Base-by-base conservation (phyloP, 495 filamentous ascomycete genomes). In the Penicillium cataractarum region DNA sequence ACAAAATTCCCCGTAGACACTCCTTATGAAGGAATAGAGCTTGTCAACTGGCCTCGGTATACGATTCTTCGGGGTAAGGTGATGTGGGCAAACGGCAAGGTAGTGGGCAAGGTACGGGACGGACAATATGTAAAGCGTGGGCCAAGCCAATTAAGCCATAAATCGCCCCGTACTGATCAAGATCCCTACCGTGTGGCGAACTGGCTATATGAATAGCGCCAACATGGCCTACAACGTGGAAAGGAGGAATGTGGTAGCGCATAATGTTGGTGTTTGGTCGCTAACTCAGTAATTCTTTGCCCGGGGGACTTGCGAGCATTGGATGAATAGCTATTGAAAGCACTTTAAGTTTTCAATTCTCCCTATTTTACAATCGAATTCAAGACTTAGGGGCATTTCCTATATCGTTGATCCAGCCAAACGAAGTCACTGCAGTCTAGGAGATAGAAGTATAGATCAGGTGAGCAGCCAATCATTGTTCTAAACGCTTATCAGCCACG, bases 21-120 rank as follows among this genome's bases (percentile, higher is more conserved):
- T 27, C 85, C 84, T 1, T 89, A 80, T 62, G 87, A 88, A 71
- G 85, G 84, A 3, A 77, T 78, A 62, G 68, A 64, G 32, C 65
- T 88, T 37, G 72, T 73, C 32, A 84, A 87, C 46, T 89, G 86
- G 86, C 86, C 85, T 19, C 74, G 85, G 42, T 88, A 84, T 66
- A 88, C 85, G 6, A 74, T 88, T 15, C 63, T 89, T 17, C 75
- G 85, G 24, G 85, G 86, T 2, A 71, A 83, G 59, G 78, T 87
- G 3, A 79, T 87, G 4, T 89, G 83, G 82, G 79, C 76, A 7
- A 80, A 86, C 59, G 72, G 74, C 15, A 80, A 74, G 2, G 52
- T 86, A 6, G 55, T 83, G 6, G 84, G 85, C 0, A 69, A 75
- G 39, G 82, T 81, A 64, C 76, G 80, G 5, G 80, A 79, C 69